These are phyloP conservation scores for Solanum microdontum DNA, from an alignment of 257 asterid genomes.

Conservation along the genomic window DNA sequence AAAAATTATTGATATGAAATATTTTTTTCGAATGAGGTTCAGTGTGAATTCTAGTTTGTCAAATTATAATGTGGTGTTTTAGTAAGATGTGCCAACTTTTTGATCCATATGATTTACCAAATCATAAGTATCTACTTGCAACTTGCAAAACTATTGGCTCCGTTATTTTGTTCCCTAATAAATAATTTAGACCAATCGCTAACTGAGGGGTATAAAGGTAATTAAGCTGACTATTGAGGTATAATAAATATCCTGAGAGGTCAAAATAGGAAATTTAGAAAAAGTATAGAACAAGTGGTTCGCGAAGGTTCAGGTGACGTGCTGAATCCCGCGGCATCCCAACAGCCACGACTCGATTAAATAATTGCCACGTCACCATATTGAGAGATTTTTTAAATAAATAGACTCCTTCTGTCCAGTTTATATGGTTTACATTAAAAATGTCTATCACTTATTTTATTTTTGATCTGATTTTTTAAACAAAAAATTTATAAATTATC, in stretches of 20 bases:
- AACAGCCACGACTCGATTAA: not conserved
- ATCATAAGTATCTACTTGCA: not conserved
- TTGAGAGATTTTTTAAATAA: not conserved
- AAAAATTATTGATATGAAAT: no score
- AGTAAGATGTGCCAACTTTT: not conserved
- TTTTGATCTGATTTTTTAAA: no score
- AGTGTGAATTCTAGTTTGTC: no score
- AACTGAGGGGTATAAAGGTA: not conserved
- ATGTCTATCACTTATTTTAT: no score
- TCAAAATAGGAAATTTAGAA: not conserved
- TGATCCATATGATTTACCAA: not conserved
- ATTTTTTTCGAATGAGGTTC: no score
- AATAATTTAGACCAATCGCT: not conserved
- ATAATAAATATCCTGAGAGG: not conserved
- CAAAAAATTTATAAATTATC: no score
- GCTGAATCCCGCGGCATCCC: not conserved
- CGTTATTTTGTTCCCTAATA: not conserved
- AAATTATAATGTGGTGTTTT: not conserved
- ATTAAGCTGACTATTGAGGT: not conserved
- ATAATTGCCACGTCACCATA: slow-evolving; percentile 11
- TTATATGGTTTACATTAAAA: no score
- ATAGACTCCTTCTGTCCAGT: not conserved
- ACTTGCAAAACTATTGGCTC: not conserved
- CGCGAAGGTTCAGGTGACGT: slow-evolving; percentile 8
- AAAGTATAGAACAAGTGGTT: not conserved